Evolutionary conservation across 208 protist species (phyloP).

Genomic region (Trichomonas vaginalis): DNA sequence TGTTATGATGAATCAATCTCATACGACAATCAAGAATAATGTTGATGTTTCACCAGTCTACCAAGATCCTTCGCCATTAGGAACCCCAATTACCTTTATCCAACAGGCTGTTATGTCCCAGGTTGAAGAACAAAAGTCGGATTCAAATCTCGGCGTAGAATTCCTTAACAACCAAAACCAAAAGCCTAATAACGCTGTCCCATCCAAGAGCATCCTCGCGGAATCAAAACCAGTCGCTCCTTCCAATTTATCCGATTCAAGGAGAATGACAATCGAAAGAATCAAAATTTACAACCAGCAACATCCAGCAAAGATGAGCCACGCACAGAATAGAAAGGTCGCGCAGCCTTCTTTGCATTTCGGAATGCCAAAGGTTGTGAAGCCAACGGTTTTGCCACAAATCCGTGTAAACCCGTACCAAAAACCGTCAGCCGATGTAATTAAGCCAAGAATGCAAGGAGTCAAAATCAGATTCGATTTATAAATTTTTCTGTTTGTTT

Average conservation of each 20-base stretch:
- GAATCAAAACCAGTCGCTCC: no score
- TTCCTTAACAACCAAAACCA: neutral
- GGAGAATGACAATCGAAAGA: neutral
- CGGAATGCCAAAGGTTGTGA: neutral
- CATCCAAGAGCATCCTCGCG: neutral
- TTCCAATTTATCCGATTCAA: neutral
- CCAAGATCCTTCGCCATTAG: neutral
- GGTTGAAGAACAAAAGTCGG: neutral
- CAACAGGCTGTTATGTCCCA: neutral
- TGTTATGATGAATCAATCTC: neutral
- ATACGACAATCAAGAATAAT: neutral
- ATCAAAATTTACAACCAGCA: neutral
- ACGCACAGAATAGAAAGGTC: neutral
- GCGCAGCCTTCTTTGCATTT: neutral
- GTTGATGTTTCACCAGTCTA: neutral
- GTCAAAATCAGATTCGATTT: neutral
- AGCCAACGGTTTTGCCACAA: neutral
- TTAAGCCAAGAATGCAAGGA: neutral
- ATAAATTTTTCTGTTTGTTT: neutral
- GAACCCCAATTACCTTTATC: neutral
- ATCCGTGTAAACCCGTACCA: neutral
- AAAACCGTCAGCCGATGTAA: neutral
- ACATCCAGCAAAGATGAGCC: neutral
- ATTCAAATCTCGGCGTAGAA: neutral
- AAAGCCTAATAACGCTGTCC: neutral